Conservation (phyloP, 2,329 filamentous ascomycete species). For the Pestalotiopsis sp. region DNA sequence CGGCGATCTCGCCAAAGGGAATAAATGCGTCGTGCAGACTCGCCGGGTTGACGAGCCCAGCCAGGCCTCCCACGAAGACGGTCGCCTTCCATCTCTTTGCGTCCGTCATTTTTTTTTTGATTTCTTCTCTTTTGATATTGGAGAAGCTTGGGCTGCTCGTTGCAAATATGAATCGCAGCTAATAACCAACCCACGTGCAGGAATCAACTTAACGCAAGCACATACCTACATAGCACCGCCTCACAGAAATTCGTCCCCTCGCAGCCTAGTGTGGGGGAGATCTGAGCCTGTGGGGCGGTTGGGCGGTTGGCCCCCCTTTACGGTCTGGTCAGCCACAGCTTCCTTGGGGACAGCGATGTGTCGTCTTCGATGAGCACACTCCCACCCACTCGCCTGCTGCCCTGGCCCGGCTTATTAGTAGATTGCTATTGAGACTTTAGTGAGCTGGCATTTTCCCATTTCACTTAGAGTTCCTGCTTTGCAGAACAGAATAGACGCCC, state of each 20-base stretch:
- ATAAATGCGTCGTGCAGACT: conserved; percentile 90
- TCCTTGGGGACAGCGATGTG: conserved; percentile 1
- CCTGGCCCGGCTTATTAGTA: background rate
- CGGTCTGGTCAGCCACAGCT: conserved; percentile 10
- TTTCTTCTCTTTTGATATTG: background rate
- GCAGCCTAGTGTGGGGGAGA: background rate
- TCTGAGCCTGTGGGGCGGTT: background rate
- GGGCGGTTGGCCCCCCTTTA: background rate
- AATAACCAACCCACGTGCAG: background rate
- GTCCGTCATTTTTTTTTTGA: conserved; percentile 81
- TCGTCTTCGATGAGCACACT: conserved; percentile 10
- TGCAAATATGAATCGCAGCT: background rate
- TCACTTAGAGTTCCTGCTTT: background rate
- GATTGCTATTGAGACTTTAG: background rate
- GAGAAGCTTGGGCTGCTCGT: background rate
- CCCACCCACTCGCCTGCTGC: background rate
- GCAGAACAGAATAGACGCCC: background rate
- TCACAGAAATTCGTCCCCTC: conserved; percentile 3
- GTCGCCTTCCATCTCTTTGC: conserved; percentile 84
- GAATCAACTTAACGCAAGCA: background rate
- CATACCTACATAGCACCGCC: conserved; percentile 5
- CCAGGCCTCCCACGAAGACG: conserved; percentile 87
- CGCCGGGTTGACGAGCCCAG: conserved; percentile 73
- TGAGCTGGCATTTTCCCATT: conserved; percentile 12
- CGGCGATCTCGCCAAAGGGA: conserved; percentile 93